Percentiles rank a stretch among this genome's conserved stretches.
Evolutionary conservation across 306 rosid genomes (phyloP).

Genomic region (Begonia loranthoides): DNA sequence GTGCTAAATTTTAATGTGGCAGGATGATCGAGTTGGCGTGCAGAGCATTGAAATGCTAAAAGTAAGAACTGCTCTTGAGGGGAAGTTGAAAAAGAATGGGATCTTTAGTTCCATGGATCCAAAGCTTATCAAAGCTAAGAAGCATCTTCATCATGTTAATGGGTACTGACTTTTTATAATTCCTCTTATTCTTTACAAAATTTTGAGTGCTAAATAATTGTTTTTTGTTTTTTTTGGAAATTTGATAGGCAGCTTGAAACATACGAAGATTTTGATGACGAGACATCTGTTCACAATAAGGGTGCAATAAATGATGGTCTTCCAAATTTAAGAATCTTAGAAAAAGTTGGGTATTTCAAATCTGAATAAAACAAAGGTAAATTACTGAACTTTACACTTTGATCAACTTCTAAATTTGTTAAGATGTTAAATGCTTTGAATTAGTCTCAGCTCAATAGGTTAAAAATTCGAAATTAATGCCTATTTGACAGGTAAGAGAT

Average conservation of each 20-base stretch:
- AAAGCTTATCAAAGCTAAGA: slow-evolving; percentile 30
- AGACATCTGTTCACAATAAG: slow-evolving; percentile 21
- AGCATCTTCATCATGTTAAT: slow-evolving; percentile 44
- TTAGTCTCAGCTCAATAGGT: no score
- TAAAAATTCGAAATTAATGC: no score
- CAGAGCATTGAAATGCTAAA: slow-evolving; percentile 75
- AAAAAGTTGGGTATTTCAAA: slow-evolving; percentile 27
- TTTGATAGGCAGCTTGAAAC: slow-evolving; percentile 55
- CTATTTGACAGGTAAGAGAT: no score
- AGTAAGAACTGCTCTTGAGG: slow-evolving; percentile 73
- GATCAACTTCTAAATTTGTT: neutral
- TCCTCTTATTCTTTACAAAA: slow-evolving; percentile 10
- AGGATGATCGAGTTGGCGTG: slow-evolving; percentile 43
- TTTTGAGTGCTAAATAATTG: slow-evolving; percentile 15
- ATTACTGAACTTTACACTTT: neutral
- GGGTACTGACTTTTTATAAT: slow-evolving; percentile 35
- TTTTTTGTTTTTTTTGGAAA: slow-evolving; percentile 10
- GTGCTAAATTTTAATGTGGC: slow-evolving; percentile 11
- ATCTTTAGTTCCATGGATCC: slow-evolving; percentile 31
- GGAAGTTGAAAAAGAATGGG: slow-evolving; percentile 63
- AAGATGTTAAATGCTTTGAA: no score
- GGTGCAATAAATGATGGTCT: slow-evolving; percentile 20
- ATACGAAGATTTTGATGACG: slow-evolving; percentile 71
- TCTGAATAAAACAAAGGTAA: slow-evolving; percentile 52
- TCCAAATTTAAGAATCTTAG: slow-evolving; percentile 17